A percentile compares a stretch with the other conserved stretches of the same genome.
These are phyloP conservation scores for Centrapalus pauciflorus DNA, from an alignment of 129 eudicot species.

Conservation along the genomic window DNA sequence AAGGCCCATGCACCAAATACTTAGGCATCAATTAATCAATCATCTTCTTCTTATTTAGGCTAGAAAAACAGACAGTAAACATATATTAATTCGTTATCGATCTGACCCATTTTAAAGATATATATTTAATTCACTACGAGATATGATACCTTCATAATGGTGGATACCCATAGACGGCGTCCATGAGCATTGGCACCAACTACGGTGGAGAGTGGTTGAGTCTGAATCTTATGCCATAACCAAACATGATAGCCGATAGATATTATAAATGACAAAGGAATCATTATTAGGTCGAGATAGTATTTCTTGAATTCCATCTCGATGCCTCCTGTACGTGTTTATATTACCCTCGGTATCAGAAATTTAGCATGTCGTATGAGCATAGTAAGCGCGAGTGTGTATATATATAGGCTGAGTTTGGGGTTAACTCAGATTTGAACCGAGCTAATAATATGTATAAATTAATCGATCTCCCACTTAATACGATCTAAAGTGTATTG, in stretches of 20 bases:
- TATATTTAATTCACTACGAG: not conserved
- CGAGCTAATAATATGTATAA: not conserved
- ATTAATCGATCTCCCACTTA: not conserved
- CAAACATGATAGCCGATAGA: conserved; percentile 51
- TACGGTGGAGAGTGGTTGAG: conserved; percentile 66
- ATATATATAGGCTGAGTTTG: not conserved
- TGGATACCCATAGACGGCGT: conserved; percentile 69
- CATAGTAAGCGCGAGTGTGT: not conserved
- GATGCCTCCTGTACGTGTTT: too few relatives aligned
- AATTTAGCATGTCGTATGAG: not conserved
- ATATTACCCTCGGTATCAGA: not conserved
- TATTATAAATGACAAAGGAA: conserved; percentile 49
- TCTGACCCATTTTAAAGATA: not conserved
- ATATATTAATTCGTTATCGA: too few relatives aligned
- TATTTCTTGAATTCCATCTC: conserved; percentile 49
- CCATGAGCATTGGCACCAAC: conserved; percentile 67
- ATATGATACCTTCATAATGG: conserved; percentile 67
- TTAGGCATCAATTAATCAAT: too few relatives aligned
- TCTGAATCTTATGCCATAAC: conserved; percentile 65
- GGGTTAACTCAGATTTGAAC: not conserved
- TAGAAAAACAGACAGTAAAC: too few relatives aligned
- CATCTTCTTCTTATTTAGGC: too few relatives aligned
- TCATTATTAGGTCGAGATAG: conserved; percentile 57
- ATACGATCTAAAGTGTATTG: conserved; percentile 9
- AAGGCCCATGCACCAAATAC: too few relatives aligned